Evolutionary conservation across 768 basidiomycete species (phyloP), one percentile per base, ranked within the genome.

Genomic region (Auricularia cornea): DNA sequence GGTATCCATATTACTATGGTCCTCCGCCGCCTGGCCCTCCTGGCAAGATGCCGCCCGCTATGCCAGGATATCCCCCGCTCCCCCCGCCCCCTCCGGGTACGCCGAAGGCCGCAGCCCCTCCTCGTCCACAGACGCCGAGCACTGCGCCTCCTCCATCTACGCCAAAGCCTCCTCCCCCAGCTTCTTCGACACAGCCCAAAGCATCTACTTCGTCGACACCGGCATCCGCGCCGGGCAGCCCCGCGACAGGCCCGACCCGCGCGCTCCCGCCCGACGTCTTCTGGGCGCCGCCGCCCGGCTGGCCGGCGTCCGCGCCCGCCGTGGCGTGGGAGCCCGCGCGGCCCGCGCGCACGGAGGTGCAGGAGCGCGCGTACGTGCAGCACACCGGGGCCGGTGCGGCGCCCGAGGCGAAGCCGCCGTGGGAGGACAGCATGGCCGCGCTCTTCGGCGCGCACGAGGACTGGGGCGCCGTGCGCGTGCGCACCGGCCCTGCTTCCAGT

Each of bases 391-490:
- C 8, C 8, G 38, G 18, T 20, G 1, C 0, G 0, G 12, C 16
- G 6, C 61, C 56, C 20, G 62, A 60, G 52, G 60, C 1, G 0
- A 84, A 84, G 63, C 87, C 89, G 0, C 70, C 73, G 0, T 89
- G 90, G 88, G 78, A 75, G 57, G 83, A 88, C 32, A 92, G 88
- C 12, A 90, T 94, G 87, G 69, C 80, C 6, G 86, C 91, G 1
- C 80, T 96, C 77, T 92, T 98, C 68, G 94, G 95, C 2, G 80
- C 89, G 60, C 88, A 95, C 67, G 87, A 88, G 10, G 81, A 87
- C 59, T 98, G 90, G 90, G 85, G 89, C 60, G 81, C 86, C 31
- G 63, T 90, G 26, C 84, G 80, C 64, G 87, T 87, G 5, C 90
- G 83, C 67, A 77, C 61, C 66, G 38, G 54, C 40, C 10, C 32